phyloP scores from a whole-genome alignment of 2,329 filamentous ascomycete genomes.

The Fusarium virguliforme region DNA sequence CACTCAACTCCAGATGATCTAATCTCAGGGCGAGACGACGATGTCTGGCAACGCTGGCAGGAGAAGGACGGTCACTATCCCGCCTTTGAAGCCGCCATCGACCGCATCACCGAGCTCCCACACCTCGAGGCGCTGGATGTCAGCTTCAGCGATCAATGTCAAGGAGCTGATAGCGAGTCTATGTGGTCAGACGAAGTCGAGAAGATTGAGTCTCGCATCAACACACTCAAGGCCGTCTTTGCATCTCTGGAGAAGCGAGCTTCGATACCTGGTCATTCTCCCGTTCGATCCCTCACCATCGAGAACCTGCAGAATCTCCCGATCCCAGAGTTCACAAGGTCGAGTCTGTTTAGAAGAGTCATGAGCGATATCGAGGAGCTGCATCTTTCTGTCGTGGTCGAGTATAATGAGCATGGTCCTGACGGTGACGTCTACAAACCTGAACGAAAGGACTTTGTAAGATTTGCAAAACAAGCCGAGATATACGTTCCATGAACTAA shows the following conservation, averaged over 20 bases:
- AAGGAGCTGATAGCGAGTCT: not conserved
- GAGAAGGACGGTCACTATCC: not conserved
- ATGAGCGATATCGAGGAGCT: not conserved
- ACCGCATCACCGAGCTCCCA: constrained; percentile 15
- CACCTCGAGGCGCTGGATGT: constrained; percentile 4
- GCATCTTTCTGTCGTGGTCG: not conserved
- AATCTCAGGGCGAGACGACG: not conserved
- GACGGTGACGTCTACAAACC: not conserved
- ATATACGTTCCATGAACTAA: not conserved
- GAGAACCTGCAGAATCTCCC: constrained; percentile 11
- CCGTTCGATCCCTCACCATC: constrained; percentile 8
- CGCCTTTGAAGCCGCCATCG: constrained; percentile 1
- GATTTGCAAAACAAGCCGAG: not conserved
- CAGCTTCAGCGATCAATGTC: not conserved
- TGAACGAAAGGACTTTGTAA: not conserved
- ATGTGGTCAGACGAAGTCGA: not conserved
- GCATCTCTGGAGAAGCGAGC: not conserved
- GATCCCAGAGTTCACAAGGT: not conserved
- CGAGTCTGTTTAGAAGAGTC: not conserved
- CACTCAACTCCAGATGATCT: not conserved
- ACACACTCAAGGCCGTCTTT: constrained; percentile 11
- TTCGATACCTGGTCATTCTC: not conserved
- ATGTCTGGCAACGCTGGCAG: not conserved
- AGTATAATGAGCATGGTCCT: constrained; percentile 3
- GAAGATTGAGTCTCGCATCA: not conserved